These are phyloP conservation scores for Carex myosuroides DNA, from an alignment of 176 grass and related monocot genomes.

Conservation along the genomic window DNA sequence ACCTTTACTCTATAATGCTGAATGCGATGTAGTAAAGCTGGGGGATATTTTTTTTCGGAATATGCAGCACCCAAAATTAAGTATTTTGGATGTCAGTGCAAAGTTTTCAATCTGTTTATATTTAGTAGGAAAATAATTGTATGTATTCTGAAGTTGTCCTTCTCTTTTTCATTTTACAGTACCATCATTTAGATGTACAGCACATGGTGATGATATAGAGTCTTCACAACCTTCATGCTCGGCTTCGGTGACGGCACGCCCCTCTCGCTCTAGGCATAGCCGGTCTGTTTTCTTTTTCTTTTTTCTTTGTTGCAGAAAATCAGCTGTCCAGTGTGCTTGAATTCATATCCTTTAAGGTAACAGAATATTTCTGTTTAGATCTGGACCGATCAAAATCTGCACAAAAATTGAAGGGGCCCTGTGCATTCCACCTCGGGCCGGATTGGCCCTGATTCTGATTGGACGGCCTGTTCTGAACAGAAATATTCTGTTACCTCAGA, in stretches of 20 bases:
- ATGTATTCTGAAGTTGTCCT: neutral
- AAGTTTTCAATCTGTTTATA: neutral
- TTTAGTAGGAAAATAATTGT: neutral
- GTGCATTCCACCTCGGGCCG: too few species aligned
- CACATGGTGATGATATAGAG: conserved; percentile 63
- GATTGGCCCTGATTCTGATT: too few species aligned
- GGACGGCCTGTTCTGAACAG: too few species aligned
- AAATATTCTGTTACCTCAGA: too few species aligned
- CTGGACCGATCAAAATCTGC: too few species aligned
- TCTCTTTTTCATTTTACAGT: conserved; percentile 27
- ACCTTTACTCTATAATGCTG: neutral
- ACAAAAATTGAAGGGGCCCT: too few species aligned
- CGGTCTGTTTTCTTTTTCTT: conserved; percentile 37
- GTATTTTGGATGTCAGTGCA: neutral
- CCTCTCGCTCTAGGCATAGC: conserved; percentile 69
- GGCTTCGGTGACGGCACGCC: conserved; percentile 37
- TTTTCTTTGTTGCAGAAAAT: neutral
- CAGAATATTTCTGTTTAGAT: too few species aligned
- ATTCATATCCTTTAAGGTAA: too few species aligned
- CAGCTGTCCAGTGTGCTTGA: neutral
- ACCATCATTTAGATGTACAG: conserved; percentile 54
- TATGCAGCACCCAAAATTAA: neutral
- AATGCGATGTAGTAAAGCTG: neutral
- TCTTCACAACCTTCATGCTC: conserved; percentile 87
- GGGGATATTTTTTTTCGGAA: neutral